These are phyloP conservation scores for Ampelomyces quisqualis DNA, from an alignment of 2,329 filamentous ascomycete species.

Conservation along the genomic window DNA sequence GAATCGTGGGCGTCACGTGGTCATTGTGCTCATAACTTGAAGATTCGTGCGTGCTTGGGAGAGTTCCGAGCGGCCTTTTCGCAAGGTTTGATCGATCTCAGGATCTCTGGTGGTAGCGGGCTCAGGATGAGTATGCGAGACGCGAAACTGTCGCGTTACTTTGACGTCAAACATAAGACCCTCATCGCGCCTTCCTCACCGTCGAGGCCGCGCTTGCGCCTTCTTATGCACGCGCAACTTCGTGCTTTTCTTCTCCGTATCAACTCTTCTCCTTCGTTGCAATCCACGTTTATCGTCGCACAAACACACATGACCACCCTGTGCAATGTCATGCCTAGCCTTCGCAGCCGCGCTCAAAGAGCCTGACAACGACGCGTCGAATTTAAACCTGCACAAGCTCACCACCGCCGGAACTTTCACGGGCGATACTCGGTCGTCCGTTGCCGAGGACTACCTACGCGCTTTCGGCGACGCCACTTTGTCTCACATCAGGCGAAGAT, in stretches of 20 bases:
- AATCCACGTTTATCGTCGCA: not conserved
- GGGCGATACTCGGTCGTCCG: constrained; percentile 9
- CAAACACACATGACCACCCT: not conserved
- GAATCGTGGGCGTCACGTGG: no score
- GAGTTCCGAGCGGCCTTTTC: no score
- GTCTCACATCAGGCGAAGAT: constrained; percentile 28
- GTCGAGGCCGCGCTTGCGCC: constrained; percentile 3
- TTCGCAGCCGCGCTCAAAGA: constrained; percentile 25
- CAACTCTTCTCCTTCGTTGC: not conserved
- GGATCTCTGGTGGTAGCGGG: no score
- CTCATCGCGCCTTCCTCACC: constrained; percentile 9
- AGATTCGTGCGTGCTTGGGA: no score
- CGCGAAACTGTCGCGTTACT: constrained; percentile 17
- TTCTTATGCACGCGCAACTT: constrained; percentile 1
- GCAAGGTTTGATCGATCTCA: no score
- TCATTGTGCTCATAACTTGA: no score
- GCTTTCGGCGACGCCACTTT: constrained; percentile 27
- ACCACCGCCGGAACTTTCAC: constrained; percentile 13
- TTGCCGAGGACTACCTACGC: constrained; percentile 26
- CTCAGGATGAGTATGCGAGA: no score
- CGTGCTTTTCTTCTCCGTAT: not conserved
- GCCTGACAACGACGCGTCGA: constrained; percentile 23
- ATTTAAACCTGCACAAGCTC: constrained; percentile 19
- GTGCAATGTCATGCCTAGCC: constrained; percentile 16
- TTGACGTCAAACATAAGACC: constrained; percentile 21